phyloP scores from a whole-genome alignment of 139 green algal species.

The Eudorina sp. region DNA sequence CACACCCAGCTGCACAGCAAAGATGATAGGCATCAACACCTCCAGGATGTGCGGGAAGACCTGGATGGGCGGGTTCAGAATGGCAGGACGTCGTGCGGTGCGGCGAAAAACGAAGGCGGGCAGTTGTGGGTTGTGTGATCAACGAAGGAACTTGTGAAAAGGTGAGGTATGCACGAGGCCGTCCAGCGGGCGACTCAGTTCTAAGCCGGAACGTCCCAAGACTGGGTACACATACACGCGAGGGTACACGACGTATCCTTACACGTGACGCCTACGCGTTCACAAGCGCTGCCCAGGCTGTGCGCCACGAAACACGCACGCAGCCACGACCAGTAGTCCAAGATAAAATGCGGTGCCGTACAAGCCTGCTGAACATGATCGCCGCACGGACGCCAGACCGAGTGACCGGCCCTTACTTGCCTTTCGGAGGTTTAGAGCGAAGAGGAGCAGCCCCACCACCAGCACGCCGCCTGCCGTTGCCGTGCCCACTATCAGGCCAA shows the following conservation, averaged over 20 bases:
- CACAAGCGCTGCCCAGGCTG: too few relatives aligned
- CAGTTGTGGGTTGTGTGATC: neutral
- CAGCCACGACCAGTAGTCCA: neutral
- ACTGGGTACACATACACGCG: neutral
- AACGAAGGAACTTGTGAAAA: neutral
- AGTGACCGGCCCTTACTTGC: neutral
- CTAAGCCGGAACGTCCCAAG: neutral
- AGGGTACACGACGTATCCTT: too few relatives aligned
- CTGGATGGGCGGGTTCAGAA: neutral
- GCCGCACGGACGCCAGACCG: neutral
- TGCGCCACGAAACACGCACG: neutral
- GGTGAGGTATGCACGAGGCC: neutral
- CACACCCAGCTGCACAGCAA: constrained; percentile 32
- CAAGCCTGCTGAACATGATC: neutral
- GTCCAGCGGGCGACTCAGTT: neutral
- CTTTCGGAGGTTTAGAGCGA: constrained; percentile 29
- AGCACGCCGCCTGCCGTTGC: neutral
- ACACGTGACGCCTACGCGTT: too few relatives aligned
- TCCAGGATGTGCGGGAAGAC: constrained; percentile 41
- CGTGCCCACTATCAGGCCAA: constrained; percentile 22
- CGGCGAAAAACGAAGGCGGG: neutral
- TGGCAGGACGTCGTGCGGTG: neutral
- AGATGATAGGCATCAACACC: constrained; percentile 31
- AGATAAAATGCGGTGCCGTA: neutral
- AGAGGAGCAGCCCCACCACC: neutral